phyloP scores from a whole-genome alignment of 2,329 filamentous ascomycete genomes.

The Aspergillus cejpii region DNA sequence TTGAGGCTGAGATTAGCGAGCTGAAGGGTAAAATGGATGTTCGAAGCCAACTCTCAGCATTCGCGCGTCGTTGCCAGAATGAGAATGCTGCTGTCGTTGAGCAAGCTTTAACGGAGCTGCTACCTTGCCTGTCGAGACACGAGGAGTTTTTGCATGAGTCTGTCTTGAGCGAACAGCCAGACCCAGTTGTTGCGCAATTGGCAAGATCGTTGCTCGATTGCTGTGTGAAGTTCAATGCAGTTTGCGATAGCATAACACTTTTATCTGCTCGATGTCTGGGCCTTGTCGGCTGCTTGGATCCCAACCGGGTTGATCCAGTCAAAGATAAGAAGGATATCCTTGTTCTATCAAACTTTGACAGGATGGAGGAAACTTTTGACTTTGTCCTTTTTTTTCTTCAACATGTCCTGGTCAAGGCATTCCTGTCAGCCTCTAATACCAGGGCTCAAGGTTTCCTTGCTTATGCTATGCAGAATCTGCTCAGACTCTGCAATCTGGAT shows the following conservation, averaged over 20 bases:
- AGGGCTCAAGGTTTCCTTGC: conserved; percentile 84
- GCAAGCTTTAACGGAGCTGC: conserved; percentile 71
- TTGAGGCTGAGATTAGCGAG: conserved; percentile 59
- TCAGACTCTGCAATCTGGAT: conserved; percentile 69
- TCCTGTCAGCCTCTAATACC: conserved; percentile 82
- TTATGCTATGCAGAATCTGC: conserved; percentile 87
- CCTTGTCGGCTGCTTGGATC: conserved; percentile 82
- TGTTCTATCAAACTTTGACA: conserved; percentile 78
- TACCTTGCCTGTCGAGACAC: conserved; percentile 62
- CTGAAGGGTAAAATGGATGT: conserved; percentile 61
- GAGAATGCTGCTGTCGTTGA: conserved; percentile 82
- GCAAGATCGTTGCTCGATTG: conserved; percentile 78
- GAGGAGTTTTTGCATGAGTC: conserved; percentile 74
- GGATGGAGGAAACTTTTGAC: conserved; percentile 68
- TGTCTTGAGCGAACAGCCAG: conserved; percentile 75
- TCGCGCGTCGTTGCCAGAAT: conserved; percentile 66
- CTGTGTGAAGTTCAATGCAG: conserved; percentile 68
- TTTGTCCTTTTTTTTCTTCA: conserved; percentile 83
- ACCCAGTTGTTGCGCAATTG: conserved; percentile 63
- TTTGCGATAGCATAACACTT: conserved; percentile 59
- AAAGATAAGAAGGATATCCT: conserved; percentile 77
- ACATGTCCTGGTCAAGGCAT: conserved; percentile 81
- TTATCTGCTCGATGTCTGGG: conserved; percentile 79
- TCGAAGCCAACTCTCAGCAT: conserved; percentile 62
- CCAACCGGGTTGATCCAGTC: conserved; percentile 76